Base-by-base conservation (phyloP, 2,329 filamentous ascomycete genomes). In the Colletotrichum falcatum region DNA sequence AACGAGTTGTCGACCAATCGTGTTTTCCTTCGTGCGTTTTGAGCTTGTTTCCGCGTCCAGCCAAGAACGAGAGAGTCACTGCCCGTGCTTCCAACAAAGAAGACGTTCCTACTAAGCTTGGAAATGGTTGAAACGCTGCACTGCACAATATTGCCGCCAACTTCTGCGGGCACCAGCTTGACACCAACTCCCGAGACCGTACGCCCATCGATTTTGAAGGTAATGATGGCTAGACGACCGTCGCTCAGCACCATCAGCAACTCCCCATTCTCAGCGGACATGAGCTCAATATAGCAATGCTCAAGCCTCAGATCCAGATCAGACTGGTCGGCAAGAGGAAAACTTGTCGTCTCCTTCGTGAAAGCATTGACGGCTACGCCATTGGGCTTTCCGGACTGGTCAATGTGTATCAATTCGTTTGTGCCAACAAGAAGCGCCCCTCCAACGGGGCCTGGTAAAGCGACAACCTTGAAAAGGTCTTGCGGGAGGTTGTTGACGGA, bases 291-390 rank as follows among this genome's bases (percentile, higher is more conserved):
- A 33, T 88, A 85, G 79, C 93, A 96, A 12, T 91, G 90, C 81
- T 99, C 97, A 1, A 99, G 84, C 44, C 91, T 92, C 70, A 98
- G 83, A 20, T 88, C 88, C 54, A 98, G 85, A 55, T 93, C 89
- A 0, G 94, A 93, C 80, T 98, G 95, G 78, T 99, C 96, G 6
- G 89, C 88, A 78, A 99, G 90, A 61, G 91, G 89, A 76, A 98
- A 98, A 0, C 92, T 89, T 2, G 95, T 97, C 73, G 90, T 89
- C 72, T 93, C 89, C 78, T 91, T 94, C 5, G 95, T 92, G 81
- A 97, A 97, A 42, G 94, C 89, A 77, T 99, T 99, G 73, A 99
- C 93, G 5, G 92, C 95, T 69, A 98, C 92, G 2, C 94, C 95
- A 76, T 94, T 97, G 16, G 94, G 89, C 80, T 97, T 98, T 37